These are phyloP conservation scores for Chrysopogon serrulatus DNA, from an alignment of 176 grass and related monocot genomes.

Conservation along the genomic window DNA sequence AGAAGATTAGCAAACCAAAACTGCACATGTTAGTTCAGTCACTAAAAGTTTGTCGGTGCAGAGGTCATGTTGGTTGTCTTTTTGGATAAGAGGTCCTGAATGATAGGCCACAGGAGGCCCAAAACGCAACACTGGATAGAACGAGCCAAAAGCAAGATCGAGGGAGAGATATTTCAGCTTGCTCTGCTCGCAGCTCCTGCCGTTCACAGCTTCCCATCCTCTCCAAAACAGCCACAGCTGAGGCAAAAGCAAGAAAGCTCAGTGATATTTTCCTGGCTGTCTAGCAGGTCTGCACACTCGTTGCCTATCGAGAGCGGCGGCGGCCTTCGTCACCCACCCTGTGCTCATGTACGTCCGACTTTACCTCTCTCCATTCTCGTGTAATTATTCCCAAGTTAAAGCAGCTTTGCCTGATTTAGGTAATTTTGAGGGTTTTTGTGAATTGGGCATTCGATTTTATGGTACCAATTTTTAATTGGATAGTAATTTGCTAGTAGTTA, in stretches of 20 bases:
- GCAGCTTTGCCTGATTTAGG: neutral
- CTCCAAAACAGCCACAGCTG: neutral
- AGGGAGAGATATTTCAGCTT: slow-evolving; percentile 2
- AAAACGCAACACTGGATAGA: slow-evolving; percentile 12
- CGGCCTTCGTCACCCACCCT: neutral
- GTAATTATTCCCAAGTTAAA: neutral
- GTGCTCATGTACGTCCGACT: slow-evolving; percentile 24
- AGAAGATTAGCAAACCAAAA: neutral
- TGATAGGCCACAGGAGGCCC: slow-evolving; percentile 2
- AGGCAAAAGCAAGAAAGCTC: neutral
- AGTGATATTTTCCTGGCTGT: slow-evolving; percentile 1
- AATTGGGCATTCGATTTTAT: neutral
- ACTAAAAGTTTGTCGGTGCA: neutral
- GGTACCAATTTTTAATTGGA: neutral
- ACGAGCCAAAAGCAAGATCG: neutral
- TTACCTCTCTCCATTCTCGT: neutral
- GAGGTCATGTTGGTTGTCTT: neutral
- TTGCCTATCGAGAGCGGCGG: neutral
- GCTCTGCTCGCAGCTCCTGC: neutral
- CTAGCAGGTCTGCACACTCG: neutral
- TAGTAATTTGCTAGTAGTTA: neutral
- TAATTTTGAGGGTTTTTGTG: neutral
- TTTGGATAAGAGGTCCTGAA: slow-evolving; percentile 25
- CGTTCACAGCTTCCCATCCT: slow-evolving; percentile 1
- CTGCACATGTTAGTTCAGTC: neutral